Evolutionary conservation across 805 yeast genomes (phyloP).

Genomic region (Metschnikowia amazonensis): DNA sequence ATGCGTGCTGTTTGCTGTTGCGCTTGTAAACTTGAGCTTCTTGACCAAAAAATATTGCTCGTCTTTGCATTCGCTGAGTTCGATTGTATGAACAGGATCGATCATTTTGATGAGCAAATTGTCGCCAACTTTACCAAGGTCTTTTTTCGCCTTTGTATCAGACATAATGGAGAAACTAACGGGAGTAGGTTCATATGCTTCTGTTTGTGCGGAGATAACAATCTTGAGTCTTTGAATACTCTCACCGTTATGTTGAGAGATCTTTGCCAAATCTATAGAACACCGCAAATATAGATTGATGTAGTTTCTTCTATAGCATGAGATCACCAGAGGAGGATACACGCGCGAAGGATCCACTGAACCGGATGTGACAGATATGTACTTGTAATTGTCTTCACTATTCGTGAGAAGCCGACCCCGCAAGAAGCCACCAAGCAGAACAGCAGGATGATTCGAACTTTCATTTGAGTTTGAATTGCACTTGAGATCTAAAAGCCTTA

Average conservation of each 20-base stretch:
- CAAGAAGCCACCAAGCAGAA: slow-evolving; percentile 29
- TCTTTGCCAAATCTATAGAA: slow-evolving; percentile 1
- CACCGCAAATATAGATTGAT: slow-evolving; percentile 24
- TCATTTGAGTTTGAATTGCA: background rate
- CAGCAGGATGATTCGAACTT: background rate
- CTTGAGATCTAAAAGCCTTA: slow-evolving; percentile 15
- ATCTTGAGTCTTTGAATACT: slow-evolving; percentile 28
- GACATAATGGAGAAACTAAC: slow-evolving; percentile 21
- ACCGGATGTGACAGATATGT: slow-evolving; percentile 15
- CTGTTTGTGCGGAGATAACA: slow-evolving; percentile 36
- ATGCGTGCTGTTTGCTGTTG: slow-evolving; percentile 52
- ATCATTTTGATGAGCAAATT: slow-evolving; percentile 7
- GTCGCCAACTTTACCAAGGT: slow-evolving; percentile 7
- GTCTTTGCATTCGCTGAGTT: slow-evolving; percentile 7
- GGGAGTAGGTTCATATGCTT: slow-evolving; percentile 21
- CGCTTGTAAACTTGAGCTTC: slow-evolving; percentile 46
- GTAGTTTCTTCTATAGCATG: slow-evolving; percentile 44
- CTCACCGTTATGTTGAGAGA: slow-evolving; percentile 6
- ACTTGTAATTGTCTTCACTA: slow-evolving; percentile 38
- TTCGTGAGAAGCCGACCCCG: slow-evolving; percentile 43
- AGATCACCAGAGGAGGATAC: slow-evolving; percentile 35
- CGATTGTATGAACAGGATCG: slow-evolving; percentile 10
- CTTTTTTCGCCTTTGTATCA: slow-evolving; percentile 14
- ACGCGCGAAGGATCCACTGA: slow-evolving; percentile 8
- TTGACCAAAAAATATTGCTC: slow-evolving; percentile 34